Evolutionary conservation across 768 basidiomycete species (phyloP).

Genomic region (Glaciozyma antarctica): DNA sequence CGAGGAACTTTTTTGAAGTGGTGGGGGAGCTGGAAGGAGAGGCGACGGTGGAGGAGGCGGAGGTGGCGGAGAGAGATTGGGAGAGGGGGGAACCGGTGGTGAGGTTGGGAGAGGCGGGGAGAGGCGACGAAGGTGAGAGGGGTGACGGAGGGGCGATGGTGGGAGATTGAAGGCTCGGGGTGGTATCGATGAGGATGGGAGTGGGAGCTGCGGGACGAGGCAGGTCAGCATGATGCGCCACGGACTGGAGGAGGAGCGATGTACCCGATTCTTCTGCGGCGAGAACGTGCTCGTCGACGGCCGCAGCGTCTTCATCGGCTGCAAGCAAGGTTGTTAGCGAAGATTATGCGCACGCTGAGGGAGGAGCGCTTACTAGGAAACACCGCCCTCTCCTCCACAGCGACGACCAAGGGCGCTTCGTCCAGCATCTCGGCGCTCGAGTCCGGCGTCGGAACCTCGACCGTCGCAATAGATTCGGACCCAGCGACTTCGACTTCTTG

Average conservation of each 20-base stretch:
- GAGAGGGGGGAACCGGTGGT: not conserved
- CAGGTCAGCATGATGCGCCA: not conserved
- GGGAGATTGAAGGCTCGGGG: not conserved
- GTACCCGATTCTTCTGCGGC: too few relatives aligned
- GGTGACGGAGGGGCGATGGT: not conserved
- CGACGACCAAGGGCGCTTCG: too few relatives aligned
- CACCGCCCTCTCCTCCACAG: too few relatives aligned
- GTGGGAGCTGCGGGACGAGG: too few relatives aligned
- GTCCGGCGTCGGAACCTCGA: too few relatives aligned
- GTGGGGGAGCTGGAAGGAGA: not conserved
- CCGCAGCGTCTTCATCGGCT: too few relatives aligned
- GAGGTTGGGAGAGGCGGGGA: not conserved
- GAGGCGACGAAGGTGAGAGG: not conserved
- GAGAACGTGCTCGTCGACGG: too few relatives aligned
- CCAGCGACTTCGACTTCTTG: not conserved
- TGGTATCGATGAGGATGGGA: not conserved
- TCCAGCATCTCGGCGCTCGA: too few relatives aligned
- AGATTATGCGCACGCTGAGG: too few relatives aligned
- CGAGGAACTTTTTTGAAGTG: slow-evolving; percentile 4
- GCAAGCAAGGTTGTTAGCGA: too few relatives aligned
- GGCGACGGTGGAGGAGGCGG: not conserved
- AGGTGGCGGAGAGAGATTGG: not conserved
- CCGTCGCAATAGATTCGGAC: not conserved
- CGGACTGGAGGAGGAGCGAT: too few relatives aligned
- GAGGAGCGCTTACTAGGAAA: too few relatives aligned